A percentile compares a stretch with the other conserved stretches of the same genome.
Evolutionary conservation across 805 yeast species (phyloP).

Genomic region (Nakazawaea laoshanensis): DNA sequence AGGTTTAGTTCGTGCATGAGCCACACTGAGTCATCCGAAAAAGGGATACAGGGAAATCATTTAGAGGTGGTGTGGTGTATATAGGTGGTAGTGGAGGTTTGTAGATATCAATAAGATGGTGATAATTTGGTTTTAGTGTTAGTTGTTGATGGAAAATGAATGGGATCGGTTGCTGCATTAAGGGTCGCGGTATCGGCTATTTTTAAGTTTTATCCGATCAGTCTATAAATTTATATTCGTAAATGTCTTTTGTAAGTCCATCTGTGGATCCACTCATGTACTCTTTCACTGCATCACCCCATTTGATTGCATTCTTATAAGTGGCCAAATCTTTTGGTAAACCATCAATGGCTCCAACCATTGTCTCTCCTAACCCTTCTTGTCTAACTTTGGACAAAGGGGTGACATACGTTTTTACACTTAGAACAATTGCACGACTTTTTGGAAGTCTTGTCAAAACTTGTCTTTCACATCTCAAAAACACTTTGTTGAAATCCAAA

Average conservation of each 20-base stretch:
- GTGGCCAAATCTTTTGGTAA: conserved; percentile 49
- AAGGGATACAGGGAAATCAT: too few species aligned
- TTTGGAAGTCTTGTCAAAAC: conserved; percentile 42
- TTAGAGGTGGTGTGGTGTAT: too few species aligned
- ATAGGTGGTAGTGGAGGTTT: too few species aligned
- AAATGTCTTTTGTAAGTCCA: conserved; percentile 21
- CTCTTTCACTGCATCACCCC: conserved; percentile 60
- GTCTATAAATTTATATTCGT: conserved; percentile 15
- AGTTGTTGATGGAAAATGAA: too few species aligned
- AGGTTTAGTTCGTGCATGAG: too few species aligned
- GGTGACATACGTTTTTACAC: conserved; percentile 49
- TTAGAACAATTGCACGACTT: conserved; percentile 36
- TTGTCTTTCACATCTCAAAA: conserved; percentile 55
- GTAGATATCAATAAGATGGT: too few species aligned
- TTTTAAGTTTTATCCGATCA: too few species aligned
- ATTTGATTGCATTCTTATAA: conserved; percentile 55
- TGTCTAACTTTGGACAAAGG: conserved; percentile 38
- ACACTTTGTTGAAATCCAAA: conserved; percentile 38
- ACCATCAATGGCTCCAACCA: conserved; percentile 56
- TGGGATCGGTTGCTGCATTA: too few species aligned
- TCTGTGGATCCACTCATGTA: conserved; percentile 29
- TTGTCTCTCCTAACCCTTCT: conserved; percentile 39
- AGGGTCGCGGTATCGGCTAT: too few species aligned
- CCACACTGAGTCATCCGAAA: too few species aligned
- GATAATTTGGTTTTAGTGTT: too few species aligned